Conservation (phyloP, 441 rosid species). For the Croton setiger region DNA sequence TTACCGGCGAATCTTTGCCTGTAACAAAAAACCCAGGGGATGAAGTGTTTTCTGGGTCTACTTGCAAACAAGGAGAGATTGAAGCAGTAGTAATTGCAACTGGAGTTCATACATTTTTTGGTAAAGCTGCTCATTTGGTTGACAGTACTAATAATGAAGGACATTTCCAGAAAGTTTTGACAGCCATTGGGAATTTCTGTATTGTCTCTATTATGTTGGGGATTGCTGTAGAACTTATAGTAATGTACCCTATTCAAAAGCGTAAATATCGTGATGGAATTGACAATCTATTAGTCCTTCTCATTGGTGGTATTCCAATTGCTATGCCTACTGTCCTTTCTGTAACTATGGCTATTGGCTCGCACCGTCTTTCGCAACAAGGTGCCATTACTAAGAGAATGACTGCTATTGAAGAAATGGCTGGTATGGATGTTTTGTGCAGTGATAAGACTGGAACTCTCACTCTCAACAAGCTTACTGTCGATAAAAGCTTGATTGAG, state of each 20-base stretch:
- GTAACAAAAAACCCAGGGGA: conserved; percentile 73
- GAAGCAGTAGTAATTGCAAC: conserved; percentile 95
- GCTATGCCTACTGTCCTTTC: conserved; percentile 97
- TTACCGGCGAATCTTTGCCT: conserved; percentile 85
- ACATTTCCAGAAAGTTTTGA: conserved; percentile 91
- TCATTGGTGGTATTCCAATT: conserved; percentile 94
- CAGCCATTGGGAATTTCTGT: conserved; percentile 93
- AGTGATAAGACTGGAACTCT: conserved; percentile 96
- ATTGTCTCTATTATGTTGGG: conserved; percentile 81
- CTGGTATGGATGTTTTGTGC: conserved; percentile 96
- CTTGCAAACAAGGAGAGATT: conserved; percentile 95
- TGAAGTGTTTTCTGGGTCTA: conserved; percentile 81
- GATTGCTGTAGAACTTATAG: conserved; percentile 63
- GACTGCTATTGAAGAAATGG: conserved; percentile 98
- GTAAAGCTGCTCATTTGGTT: conserved; percentile 95
- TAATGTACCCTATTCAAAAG: conserved; percentile 79
- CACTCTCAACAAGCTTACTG: conserved; percentile 94
- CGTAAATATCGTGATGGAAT: conserved; percentile 74
- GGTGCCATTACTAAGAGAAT: conserved; percentile 97
- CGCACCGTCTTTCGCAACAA: conserved; percentile 81
- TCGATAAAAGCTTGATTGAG: conserved; percentile 70
- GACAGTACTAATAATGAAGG: conserved; percentile 81
- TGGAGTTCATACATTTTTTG: conserved; percentile 94
- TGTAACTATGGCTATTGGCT: conserved; percentile 96
- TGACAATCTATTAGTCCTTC: conserved; percentile 86